phyloP scores from a whole-genome alignment of 2,329 filamentous ascomycete species.

The Colletotrichum eremochloae region DNA sequence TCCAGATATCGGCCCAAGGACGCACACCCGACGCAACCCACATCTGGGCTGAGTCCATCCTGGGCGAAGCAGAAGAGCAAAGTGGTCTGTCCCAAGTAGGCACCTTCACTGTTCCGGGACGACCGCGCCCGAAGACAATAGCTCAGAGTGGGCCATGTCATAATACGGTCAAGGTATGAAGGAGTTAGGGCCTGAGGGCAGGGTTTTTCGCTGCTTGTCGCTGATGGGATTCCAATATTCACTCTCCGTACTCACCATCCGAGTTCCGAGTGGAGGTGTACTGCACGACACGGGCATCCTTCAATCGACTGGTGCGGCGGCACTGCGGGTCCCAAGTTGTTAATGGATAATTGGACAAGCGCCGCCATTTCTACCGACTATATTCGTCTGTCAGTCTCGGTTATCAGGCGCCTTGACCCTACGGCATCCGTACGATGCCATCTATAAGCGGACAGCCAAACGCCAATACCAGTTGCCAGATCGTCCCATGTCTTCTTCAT shows the following conservation, averaged over 20 bases:
- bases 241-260: neutral
- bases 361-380: neutral
- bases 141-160: conserved; percentile 27
- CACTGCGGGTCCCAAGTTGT: neutral
- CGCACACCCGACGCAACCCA: conserved; percentile 20
- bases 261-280: conserved; percentile 27
- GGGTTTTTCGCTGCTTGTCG: conserved; percentile 29
- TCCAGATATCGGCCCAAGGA: neutral
- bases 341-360: neutral
- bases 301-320: neutral
- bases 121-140: conserved; percentile 25
- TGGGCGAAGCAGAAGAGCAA: conserved; percentile 9
- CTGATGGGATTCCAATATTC: conserved; percentile 21
- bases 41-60: conserved; percentile 9
- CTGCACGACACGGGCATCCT: neutral
- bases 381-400: neutral
- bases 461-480: conserved; percentile 10
- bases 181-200: conserved; percentile 29
- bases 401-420: neutral
- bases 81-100: conserved; percentile 1
- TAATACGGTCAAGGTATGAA: conserved; percentile 29
- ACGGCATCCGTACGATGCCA: neutral
- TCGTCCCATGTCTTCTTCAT: conserved; percentile 31
- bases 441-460: neutral
- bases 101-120: conserved; percentile 21